Evolutionary conservation across 2,329 filamentous ascomycete genomes (phyloP), one percentile per base, ranked within the genome.

Genomic region (Fusarium bulbicola): DNA sequence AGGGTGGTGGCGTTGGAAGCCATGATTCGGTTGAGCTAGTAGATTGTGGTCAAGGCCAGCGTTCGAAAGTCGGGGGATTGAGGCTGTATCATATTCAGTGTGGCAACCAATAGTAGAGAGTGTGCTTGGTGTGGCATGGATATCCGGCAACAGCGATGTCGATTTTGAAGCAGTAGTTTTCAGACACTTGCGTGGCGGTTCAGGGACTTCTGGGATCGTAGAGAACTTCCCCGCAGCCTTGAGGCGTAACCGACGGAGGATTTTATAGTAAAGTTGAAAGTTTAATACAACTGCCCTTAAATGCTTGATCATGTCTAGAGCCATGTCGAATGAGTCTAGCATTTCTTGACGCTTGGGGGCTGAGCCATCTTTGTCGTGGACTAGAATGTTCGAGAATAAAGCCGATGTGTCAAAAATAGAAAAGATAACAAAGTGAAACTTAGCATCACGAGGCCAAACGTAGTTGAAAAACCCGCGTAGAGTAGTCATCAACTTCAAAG

Each of bases 21-120:
- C 14, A 11, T 11, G 7, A 24, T 42, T 42, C 1, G 3, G 3
- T 24, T 16, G n/a, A 42, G 0, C 13, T 5, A 16, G n/a, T 24
- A 10, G 40, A 42, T 42, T 6, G 16, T 15, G 6, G n/a, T 7
- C 40, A 24, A 24, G 40, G 1, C 14, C n/a, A 15, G 10, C 9
- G 15, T 42, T 42, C 11, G n/a, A 16, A 7, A 24, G 9, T 42
- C 6, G 21, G 14, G 9, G 1, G 14, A 16, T 6, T 42, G 40
- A 24, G n/a, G 21, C 6, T 16, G 9, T 42, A 10, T 16, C 1
- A 6, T 16, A 9, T 11, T 16, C 15, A 42, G 2, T 16, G 14
- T 16, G 40, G 6, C 14, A 12, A 2, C 5, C 9, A 42, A 42
- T 10, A 24, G n/a, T 1, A 42, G 40, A 15, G 40, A 24, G 11